These are phyloP conservation scores for Wickerhamiella cacticola DNA, from an alignment of 805 yeast genomes.

Conservation along the genomic window DNA sequence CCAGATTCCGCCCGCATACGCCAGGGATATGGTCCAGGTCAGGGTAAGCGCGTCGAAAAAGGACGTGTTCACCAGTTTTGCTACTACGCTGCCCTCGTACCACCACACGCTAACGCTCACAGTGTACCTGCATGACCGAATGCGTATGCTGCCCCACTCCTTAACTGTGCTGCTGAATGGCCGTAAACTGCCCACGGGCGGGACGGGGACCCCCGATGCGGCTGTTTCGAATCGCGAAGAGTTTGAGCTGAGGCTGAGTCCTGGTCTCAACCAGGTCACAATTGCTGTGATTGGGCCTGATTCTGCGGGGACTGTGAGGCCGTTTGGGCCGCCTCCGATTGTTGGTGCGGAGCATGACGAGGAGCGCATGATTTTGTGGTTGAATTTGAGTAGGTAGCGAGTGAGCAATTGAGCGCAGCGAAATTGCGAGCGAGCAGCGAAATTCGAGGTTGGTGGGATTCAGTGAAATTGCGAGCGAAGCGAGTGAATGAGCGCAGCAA, in stretches of 20 bases:
- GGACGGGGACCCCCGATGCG: slow-evolving; percentile 11
- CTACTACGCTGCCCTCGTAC: slow-evolving; percentile 35
- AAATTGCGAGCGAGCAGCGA: no score
- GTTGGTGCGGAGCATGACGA: slow-evolving; percentile 24
- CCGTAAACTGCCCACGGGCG: slow-evolving; percentile 20
- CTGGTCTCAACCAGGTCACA: slow-evolving; percentile 30
- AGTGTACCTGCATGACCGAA: slow-evolving; percentile 35
- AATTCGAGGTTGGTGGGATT: no score
- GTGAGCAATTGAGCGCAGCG: no score
- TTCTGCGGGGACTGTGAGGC: slow-evolving; percentile 21
- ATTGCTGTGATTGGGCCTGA: slow-evolving; percentile 23
- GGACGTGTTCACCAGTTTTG: slow-evolving; percentile 19
- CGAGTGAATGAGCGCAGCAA: no score
- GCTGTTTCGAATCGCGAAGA: slow-evolving; percentile 19
- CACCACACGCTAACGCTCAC: slow-evolving; percentile 38
- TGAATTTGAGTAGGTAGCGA: slow-evolving; percentile 25
- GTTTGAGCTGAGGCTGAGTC: slow-evolving; percentile 27
- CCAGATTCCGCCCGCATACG: slow-evolving; percentile 16
- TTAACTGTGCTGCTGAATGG: slow-evolving; percentile 27
- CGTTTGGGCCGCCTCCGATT: slow-evolving; percentile 24
- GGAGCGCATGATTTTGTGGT: slow-evolving; percentile 23
- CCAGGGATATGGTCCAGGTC: slow-evolving; percentile 22
- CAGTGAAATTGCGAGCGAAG: no score
- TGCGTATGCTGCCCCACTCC: slow-evolving; percentile 27
- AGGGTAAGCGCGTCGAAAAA: slow-evolving; percentile 21